Conservation (phyloP, 306 rosid species). For the Notholithocarpus densiflorus region DNA sequence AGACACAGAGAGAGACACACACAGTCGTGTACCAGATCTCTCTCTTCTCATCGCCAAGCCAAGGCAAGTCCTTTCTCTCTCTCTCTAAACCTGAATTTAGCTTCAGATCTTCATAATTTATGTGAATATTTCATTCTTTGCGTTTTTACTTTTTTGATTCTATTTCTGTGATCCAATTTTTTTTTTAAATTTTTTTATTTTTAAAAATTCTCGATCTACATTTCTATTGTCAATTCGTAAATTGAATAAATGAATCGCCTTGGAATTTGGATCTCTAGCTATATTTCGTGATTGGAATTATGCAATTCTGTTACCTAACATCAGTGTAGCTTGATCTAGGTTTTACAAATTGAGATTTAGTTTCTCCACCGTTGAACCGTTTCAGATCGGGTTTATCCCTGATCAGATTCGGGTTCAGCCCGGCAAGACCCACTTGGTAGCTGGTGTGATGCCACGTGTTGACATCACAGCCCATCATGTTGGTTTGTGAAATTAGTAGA, state of each 20-base stretch:
- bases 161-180: too few species aligned
- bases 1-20: not conserved
- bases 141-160: too few species aligned
- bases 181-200: too few species aligned
- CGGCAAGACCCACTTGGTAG: not conserved
- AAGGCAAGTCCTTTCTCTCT: conserved; percentile 23
- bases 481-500: not conserved
- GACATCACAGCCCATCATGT: not conserved
- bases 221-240: too few species aligned
- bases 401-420: not conserved
- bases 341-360: not conserved
- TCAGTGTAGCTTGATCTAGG: not conserved
- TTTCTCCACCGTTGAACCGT: not conserved
- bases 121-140: too few species aligned
- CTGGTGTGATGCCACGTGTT: not conserved
- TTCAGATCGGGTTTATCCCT: not conserved
- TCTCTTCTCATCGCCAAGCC: conserved; percentile 23
- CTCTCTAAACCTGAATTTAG: not conserved
- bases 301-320: not conserved
- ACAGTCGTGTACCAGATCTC: too few species aligned
- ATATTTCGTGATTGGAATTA: not conserved
- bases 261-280: not conserved
- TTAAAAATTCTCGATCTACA: too few species aligned
- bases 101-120: too few species aligned
- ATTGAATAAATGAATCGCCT: too few species aligned